Evolutionary conservation across 2,329 filamentous ascomycete genomes (phyloP), one percentile per base, ranked within the genome.

Genomic region (Aspergillus neoniger): DNA sequence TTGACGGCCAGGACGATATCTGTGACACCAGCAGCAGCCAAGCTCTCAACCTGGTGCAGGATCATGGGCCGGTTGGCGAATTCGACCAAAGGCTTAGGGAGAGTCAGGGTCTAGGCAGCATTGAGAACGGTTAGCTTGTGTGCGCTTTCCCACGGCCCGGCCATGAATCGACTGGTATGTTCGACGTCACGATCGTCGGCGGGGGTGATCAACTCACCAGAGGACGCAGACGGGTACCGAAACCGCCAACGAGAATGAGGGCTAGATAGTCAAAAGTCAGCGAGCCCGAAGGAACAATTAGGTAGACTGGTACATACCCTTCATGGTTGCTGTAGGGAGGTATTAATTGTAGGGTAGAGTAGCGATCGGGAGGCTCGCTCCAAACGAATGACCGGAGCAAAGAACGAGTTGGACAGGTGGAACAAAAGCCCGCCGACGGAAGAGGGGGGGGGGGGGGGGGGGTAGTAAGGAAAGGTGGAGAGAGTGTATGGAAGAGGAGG

Each of bases 21-120:
- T 64, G 92, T 98, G 67, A 98, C 95, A 77, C 94, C 94, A 61
- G 92, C 94, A 62, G 88, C 90, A 69, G 95, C 94, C 69, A 99
- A 86, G 68, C 92, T 92, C 82, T 97, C 92, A 72, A 99, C 91
- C 82, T 99, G 94, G 81, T 98, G 94, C 74, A 96, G 86, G 79
- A 99, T 98, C 94, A 99, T 99, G 77, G 93, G 95, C 82, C 95
- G 94, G 86, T 99, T 99, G 76, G 88, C 92, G 75, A 99, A 99
- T 82, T 99, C 94, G 74, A 99, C 95, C 69, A 99, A 86, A 67
- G 95, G 94, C 81, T 98, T 99, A 64, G 94, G 94, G 69, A 97
- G 91, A 55, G 95, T 97, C 75, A 99, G 88, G 71, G 94, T 99
- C 92, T 96, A 77, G 57, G 41, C 21, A 47, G 44, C 44, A 23